Evolutionary conservation across 768 basidiomycete genomes (phyloP), one percentile per base, ranked within the genome.

Genomic region (Mycena floridula): DNA sequence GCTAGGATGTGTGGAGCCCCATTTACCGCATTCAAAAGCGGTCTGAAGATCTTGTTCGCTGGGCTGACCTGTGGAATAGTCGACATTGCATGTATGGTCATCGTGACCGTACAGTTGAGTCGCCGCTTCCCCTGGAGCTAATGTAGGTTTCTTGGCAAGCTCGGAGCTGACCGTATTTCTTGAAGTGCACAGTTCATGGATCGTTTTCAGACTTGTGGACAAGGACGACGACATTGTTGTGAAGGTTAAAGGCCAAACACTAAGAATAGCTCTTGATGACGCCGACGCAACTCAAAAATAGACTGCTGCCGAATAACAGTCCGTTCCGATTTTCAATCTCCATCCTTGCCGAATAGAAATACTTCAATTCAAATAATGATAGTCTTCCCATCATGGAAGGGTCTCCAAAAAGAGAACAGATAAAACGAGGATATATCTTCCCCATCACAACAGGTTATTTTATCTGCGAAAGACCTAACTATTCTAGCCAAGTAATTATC

Each of bases 21-120:
- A 82, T 40, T 69, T 59, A 8, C 76, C 79, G 38, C 81, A 72
- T 47, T 67, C 57, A 21, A 60, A 70, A 3, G 73, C 74, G 30
- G 58, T 50, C 46, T 77, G 67, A 25, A 80, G 57, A 50, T 77
- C 74, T 35, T 35, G 15, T 18, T 35, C 18, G 32, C 15, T 15
- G 18, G 18, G 15, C 13, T 13, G 3, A 13, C 18, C 15, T 18
- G 13, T 3, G 7, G 32, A 35, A 35, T 35, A 18, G 7, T 35
- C 32, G 13, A 35, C 32, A 13, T 35, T 35, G 7, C 32, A 35
- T 15, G 32, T 35, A 4, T 35, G 13, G 7, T 35, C 32, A 7
- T 35, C 28, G 11, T 56, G 54, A 1, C 60, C 65, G 43, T 74
- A 77, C 13, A 75, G 60, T 20, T 59, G 60, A 42, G 59, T 57